Percentiles rank a stretch among this genome's conserved stretches.
These are phyloP conservation scores for Aureobasidium vineae DNA, from an alignment of 2,329 filamentous ascomycete species.

Conservation along the genomic window DNA sequence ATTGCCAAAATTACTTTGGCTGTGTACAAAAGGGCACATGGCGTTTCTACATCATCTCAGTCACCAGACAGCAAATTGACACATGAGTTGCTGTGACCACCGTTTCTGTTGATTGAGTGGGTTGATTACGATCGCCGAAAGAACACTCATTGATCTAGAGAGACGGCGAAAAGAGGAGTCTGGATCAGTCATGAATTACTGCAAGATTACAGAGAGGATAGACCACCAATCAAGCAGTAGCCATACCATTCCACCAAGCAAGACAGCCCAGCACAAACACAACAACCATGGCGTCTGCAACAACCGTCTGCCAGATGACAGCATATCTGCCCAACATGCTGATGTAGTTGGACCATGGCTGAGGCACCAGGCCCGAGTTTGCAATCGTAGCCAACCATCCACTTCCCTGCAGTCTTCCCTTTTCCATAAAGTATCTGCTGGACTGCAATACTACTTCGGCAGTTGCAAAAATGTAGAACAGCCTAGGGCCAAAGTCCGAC, in stretches of 20 bases:
- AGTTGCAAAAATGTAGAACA: constrained; percentile 80
- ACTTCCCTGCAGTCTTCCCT: constrained; percentile 55
- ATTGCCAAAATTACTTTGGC: neutral
- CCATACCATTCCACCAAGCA: constrained; percentile 49
- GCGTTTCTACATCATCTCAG: neutral
- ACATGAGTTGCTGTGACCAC: too few species aligned
- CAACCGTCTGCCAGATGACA: constrained; percentile 69
- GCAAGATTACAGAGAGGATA: neutral
- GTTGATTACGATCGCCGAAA: too few species aligned
- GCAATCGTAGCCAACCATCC: constrained; percentile 64
- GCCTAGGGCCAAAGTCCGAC: constrained; percentile 50
- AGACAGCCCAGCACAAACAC: constrained; percentile 69
- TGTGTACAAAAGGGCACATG: constrained; percentile 11
- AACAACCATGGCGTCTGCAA: constrained; percentile 70
- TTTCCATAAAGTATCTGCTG: constrained; percentile 68
- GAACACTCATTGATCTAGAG: neutral
- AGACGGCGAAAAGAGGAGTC: neutral
- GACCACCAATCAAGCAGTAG: neutral
- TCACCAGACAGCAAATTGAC: too few species aligned
- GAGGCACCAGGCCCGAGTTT: constrained; percentile 60
- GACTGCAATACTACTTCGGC: constrained; percentile 71
- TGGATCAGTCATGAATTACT: neutral
- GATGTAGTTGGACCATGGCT: constrained; percentile 61
- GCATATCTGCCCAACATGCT: constrained; percentile 63
- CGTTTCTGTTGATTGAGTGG: too few species aligned